Evolutionary conservation across 2,329 filamentous ascomycete genomes (phyloP).

Genomic region (Aspergillus nomiae): DNA sequence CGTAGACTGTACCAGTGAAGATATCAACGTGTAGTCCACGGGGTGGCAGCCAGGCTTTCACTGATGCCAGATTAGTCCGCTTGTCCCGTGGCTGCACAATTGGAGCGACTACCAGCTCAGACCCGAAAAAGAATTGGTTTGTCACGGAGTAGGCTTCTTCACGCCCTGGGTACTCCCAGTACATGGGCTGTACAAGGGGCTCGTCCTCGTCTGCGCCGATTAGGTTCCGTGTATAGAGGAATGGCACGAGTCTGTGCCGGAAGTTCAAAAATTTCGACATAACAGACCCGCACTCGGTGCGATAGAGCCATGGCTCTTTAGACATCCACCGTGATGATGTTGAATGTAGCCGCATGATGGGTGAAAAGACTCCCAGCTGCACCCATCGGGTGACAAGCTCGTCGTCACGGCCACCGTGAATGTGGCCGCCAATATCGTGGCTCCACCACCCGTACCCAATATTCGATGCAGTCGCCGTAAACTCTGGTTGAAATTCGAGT

Average conservation of each 20-base stretch:
- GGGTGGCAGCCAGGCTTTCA: slow-evolving; percentile 60
- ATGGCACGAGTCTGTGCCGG: slow-evolving; percentile 62
- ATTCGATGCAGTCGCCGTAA: slow-evolving; percentile 67
- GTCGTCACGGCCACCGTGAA: slow-evolving; percentile 57
- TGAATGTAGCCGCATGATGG: slow-evolving; percentile 63
- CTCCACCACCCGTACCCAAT: slow-evolving; percentile 71
- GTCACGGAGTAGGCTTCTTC: slow-evolving; percentile 59
- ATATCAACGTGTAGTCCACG: slow-evolving; percentile 56
- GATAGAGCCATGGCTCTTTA: slow-evolving; percentile 65
- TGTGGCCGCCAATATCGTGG: slow-evolving; percentile 69
- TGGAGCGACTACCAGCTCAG: slow-evolving; percentile 58
- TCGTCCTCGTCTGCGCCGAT: slow-evolving; percentile 47
- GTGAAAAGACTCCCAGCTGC: slow-evolving; percentile 63
- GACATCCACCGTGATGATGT: slow-evolving; percentile 59
- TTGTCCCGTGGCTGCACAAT: slow-evolving; percentile 55
- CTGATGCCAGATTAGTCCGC: slow-evolving; percentile 50
- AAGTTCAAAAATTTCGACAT: slow-evolving; percentile 56
- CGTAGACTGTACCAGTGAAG: slow-evolving; percentile 60
- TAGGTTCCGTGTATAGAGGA: slow-evolving; percentile 61
- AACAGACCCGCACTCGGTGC: slow-evolving; percentile 46
- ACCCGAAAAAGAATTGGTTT: slow-evolving; percentile 63
- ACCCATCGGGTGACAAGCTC: slow-evolving; percentile 63
- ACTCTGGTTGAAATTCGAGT: slow-evolving; percentile 66
- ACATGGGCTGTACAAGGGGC: slow-evolving; percentile 63
- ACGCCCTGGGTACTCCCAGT: slow-evolving; percentile 59